Base-by-base conservation (phyloP, 2,329 filamentous ascomycete species). In the Cryoendolithus antarcticus region DNA sequence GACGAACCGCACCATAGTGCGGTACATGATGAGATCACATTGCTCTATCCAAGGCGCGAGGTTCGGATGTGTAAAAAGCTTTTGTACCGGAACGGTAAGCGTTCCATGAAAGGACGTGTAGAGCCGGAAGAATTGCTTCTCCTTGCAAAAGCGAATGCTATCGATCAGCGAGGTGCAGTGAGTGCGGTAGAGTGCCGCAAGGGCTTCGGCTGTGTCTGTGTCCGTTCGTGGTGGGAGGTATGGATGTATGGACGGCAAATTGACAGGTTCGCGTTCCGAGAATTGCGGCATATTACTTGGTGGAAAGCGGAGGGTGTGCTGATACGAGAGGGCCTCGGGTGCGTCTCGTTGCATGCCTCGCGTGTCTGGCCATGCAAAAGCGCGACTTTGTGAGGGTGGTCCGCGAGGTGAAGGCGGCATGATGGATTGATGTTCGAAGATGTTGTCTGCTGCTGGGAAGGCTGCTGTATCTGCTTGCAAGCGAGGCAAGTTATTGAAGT, bases 71-170 rank as follows among this genome's bases (percentile, higher is more conserved):
- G 79, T 78, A 53, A 98, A 82, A 2, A 98, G 67, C 60, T 93
- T 95, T 60, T 95, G 86, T 3, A 96, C 89, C 5, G 91, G 91
- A 61, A 95, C 93, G 1, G 91, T 98, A 52, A 98, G 74, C 2
- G 88, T 96, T 40, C 91, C 91, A 54, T 94, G 86, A 59, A 98
- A 96, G 1, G 89, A 91, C 4, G 83, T 88, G 58, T 93, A 94
- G n/a, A 95, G 74, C 48, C 93, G 85, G 58, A 94, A 93, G 59
- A 98, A 93, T 4, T 86, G 89, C 64, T 94, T 93, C 61, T 95
- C 86, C 56, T 91, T 93, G 70, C 89, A 95, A 60, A 85, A 96
- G 24, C 91, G 82, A 45, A 98, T 86, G 51, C 86, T 89, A 61
- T 98, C 91, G 27, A 98, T 82, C 4, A 98, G 72, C 1, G 88